Conservation (phyloP, 352 stramenopile genomes). For the Elongisporangium undulatum region DNA sequence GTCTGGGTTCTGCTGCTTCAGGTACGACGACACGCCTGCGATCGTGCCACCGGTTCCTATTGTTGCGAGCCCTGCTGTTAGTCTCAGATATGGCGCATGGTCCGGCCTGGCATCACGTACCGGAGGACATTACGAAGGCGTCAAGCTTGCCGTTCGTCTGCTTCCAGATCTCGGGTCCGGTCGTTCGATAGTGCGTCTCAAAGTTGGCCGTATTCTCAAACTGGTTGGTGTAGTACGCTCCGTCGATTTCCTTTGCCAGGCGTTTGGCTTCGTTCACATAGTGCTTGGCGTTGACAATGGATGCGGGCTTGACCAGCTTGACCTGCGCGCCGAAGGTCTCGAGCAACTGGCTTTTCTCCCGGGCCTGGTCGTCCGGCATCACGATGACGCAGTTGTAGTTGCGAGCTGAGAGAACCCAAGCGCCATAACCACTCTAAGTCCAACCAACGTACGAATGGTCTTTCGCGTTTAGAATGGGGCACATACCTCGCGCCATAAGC, state of each 20-base stretch:
- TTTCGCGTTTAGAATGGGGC: neutral
- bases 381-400: conserved; percentile 96
- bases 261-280: conserved; percentile 96
- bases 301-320: conserved; percentile 84
- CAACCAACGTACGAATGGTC: neutral
- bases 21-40: conserved; percentile 90
- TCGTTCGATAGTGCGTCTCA: conserved; percentile 91
- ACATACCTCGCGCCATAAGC: conserved; percentile 82
- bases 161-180: conserved; percentile 95
- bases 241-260: conserved; percentile 78
- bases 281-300: conserved; percentile 97
- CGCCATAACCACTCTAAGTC: conserved; percentile 1
- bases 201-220: conserved; percentile 98
- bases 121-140: conserved; percentile 97
- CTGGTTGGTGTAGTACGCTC: conserved; percentile 96
- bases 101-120: conserved; percentile 25
- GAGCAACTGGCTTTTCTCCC: conserved; percentile 87
- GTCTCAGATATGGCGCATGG: neutral
- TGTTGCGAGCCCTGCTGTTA: neutral
- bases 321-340: conserved; percentile 85
- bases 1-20: conserved; percentile 87
- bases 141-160: conserved; percentile 91
- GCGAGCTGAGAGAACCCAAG: conserved; percentile 41
- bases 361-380: conserved; percentile 97
- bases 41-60: conserved; percentile 96